Conservation (phyloP, 2,329 filamentous ascomycete species). For the Aspergillus fijiensis region DNA sequence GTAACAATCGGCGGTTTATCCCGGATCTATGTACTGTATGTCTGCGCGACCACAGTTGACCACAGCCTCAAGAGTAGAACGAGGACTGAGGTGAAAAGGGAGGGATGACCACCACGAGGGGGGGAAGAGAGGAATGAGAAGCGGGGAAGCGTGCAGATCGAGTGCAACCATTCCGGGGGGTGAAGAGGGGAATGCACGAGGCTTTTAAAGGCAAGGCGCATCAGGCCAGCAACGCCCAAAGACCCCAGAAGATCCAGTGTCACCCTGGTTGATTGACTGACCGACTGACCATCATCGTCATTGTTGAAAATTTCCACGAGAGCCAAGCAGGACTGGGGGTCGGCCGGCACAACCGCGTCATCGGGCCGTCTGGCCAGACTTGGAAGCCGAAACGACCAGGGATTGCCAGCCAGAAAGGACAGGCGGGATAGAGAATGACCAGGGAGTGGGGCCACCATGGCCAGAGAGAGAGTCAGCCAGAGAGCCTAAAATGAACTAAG, state of each 20-base stretch:
- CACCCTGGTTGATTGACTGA: not conserved
- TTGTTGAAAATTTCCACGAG: not conserved
- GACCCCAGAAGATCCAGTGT: too few species aligned
- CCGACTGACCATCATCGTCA: not conserved
- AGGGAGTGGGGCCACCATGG: slow-evolving; percentile 1
- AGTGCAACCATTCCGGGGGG: not conserved
- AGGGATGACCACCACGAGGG: slow-evolving; percentile 4
- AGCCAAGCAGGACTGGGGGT: not conserved
- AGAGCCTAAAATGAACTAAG: not conserved
- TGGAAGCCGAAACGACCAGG: slow-evolving; percentile 1
- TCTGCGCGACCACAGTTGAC: not conserved
- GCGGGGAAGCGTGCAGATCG: slow-evolving; percentile 4
- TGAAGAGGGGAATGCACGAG: slow-evolving; percentile 8
- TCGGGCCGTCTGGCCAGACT: slow-evolving; percentile 6
- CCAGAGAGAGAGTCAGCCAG: not conserved
- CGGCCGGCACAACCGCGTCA: not conserved
- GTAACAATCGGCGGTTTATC: not conserved
- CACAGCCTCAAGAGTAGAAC: not conserved
- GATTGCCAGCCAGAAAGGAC: not conserved
- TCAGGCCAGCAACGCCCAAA: not conserved
- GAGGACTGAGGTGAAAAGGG: not conserved
- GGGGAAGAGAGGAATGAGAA: slow-evolving; percentile 1
- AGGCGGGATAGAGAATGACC: not conserved
- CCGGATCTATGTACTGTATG: not conserved
- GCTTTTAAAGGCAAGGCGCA: slow-evolving; percentile 21